Percentiles rank a stretch among this genome's conserved stretches.
These are phyloP conservation scores for Alternaria longipes DNA, from an alignment of 2,329 filamentous ascomycete genomes.

Conservation along the genomic window DNA sequence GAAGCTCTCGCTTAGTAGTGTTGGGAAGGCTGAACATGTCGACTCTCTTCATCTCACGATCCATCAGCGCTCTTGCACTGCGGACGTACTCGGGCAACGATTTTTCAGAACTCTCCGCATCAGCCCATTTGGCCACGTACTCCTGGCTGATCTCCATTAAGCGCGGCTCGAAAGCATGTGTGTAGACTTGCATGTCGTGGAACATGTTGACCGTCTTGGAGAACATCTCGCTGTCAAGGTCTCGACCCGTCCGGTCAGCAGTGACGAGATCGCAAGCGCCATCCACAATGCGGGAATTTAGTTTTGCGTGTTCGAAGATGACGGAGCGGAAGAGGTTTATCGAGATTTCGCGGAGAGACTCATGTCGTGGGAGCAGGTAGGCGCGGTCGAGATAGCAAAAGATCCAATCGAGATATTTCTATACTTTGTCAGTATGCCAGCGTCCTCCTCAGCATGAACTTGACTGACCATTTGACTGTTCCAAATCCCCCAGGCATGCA, in stretches of 20 bases:
- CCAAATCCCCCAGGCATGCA: conserved; percentile 79
- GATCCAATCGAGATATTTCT: conserved; percentile 82
- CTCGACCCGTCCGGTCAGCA: conserved; percentile 69
- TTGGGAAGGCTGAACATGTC: conserved; percentile 83
- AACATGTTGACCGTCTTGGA: conserved; percentile 82
- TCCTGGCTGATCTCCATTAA: conserved; percentile 73
- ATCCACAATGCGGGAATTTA: conserved; percentile 65
- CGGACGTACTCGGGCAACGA: conserved; percentile 79
- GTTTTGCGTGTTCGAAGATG: conserved; percentile 63
- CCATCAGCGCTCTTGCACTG: conserved; percentile 73
- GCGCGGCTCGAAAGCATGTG: conserved; percentile 77
- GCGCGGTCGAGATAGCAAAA: conserved; percentile 95
- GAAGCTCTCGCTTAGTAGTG: conserved; percentile 80
- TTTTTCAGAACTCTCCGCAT: conserved; percentile 67
- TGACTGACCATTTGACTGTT: conserved; percentile 73
- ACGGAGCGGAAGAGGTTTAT: conserved; percentile 76
- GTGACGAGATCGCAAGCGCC: conserved; percentile 81
- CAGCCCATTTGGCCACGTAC: conserved; percentile 76
- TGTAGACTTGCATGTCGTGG: conserved; percentile 84
- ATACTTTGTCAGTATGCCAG: conserved; percentile 20
- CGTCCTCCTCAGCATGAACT: background rate
- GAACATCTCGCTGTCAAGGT: conserved; percentile 70
- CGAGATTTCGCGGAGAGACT: conserved; percentile 83
- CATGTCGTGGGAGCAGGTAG: conserved; percentile 79
- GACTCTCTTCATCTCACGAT: conserved; percentile 77